Conservation (phyloP, 2,329 filamentous ascomycete genomes). For the Penicillium freii region DNA sequence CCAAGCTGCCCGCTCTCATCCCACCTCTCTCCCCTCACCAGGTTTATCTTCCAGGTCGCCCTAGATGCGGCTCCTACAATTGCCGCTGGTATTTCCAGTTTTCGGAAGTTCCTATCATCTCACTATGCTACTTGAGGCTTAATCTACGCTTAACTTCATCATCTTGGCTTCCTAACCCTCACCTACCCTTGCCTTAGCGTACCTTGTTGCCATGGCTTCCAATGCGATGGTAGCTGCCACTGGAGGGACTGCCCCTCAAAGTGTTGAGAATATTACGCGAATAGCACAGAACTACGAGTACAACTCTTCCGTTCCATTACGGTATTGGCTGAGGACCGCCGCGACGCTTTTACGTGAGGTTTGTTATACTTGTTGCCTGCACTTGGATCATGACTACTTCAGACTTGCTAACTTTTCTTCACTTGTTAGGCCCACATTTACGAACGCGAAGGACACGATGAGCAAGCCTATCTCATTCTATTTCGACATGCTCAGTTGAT, state of each 20-base stretch:
- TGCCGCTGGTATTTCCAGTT: slow-evolving; percentile 18
- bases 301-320: slow-evolving; percentile 71
- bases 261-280: slow-evolving; percentile 71
- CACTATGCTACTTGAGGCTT: slow-evolving; percentile 18
- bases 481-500: slow-evolving; percentile 86
- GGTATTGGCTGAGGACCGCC: slow-evolving; percentile 78
- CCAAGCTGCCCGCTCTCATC: slow-evolving; percentile 8
- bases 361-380: slow-evolving; percentile 24
- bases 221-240: slow-evolving; percentile 26
- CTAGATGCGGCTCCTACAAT: slow-evolving; percentile 26
- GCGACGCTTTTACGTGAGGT: slow-evolving; percentile 80
- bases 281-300: slow-evolving; percentile 80
- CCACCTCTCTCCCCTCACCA: slow-evolving; percentile 4
- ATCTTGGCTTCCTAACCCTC: not conserved
- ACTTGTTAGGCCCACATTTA: slow-evolving; percentile 72
- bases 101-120: slow-evolving; percentile 12
- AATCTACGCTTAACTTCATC: slow-evolving; percentile 1
- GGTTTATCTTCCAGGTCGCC: slow-evolving; percentile 9
- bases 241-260: slow-evolving; percentile 57
- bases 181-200: not conserved
- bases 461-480: slow-evolving; percentile 87
- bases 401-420: not conserved
- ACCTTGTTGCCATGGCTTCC: slow-evolving; percentile 25
- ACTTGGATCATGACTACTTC: not conserved
- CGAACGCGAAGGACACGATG: slow-evolving; percentile 77